Conservation (phyloP, 306 rosid genomes). For the Quercus engelmannii region DNA sequence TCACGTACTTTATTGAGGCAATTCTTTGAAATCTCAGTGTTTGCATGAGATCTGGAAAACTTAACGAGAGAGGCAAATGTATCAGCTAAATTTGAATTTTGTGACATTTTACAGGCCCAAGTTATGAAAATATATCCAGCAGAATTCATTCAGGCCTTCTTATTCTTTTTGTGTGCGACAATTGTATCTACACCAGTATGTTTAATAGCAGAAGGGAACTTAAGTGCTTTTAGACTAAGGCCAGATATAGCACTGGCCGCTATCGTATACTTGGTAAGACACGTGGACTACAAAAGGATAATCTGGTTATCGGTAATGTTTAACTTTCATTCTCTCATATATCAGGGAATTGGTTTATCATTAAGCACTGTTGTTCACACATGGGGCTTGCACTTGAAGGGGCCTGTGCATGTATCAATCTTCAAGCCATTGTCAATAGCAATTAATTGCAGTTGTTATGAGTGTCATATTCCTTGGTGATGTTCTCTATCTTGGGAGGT, state of each 20-base stretch:
- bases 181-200: conserved; percentile 16
- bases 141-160: conserved; percentile 13
- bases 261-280: conserved; percentile 13
- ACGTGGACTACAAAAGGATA: not conserved
- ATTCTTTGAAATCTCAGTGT: not conserved
- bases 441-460: conserved; percentile 25
- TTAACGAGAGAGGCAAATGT: no score
- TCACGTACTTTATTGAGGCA: conserved; percentile 27
- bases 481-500: conserved; percentile 33
- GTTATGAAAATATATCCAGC: conserved; percentile 26
- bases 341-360: conserved; percentile 14
- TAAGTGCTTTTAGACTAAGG: conserved; percentile 18
- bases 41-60: not conserved
- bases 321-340: not conserved
- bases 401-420: conserved; percentile 23
- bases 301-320: not conserved
- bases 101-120: conserved; percentile 14
- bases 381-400: conserved; percentile 28
- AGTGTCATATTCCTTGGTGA: conserved; percentile 38
- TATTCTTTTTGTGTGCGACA: conserved; percentile 11
- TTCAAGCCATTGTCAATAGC: conserved; percentile 39
- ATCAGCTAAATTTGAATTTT: not conserved
- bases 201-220: conserved; percentile 17
- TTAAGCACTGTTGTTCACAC: conserved; percentile 6
- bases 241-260: conserved; percentile 12